Base-by-base conservation (phyloP, 1,139 yeast genomes). In the Sugiyamaella grinbergsii region DNA sequence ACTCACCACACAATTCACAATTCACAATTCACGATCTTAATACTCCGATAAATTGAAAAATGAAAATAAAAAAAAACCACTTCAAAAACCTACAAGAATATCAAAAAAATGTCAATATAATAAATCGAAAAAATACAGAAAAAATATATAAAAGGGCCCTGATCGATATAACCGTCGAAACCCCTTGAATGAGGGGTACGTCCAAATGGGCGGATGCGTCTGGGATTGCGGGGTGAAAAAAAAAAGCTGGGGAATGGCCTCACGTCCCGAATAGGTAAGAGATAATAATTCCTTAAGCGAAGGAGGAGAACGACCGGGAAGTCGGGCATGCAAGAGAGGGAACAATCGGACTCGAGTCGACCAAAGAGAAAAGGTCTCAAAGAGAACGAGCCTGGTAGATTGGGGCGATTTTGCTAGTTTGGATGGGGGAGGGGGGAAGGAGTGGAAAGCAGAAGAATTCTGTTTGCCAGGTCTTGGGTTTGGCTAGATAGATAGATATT, bases 241-340 rank as follows among this genome's bases (percentile, higher is more conserved):
- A 34, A 32, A 41, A 42, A 42, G 34, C 47, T 42, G 47, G 47
- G 40, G 47, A 22, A n/a, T n/a, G n/a, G n/a, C n/a, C n/a, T n/a
- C n/a, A n/a, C n/a, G n/a, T n/a, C n/a, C n/a, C n/a, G n/a, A 37
- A 28, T 23, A 20, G 36, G 47, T 20, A 41, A 31, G 45, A 15
- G 22, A 15, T 36, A 29, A 10, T 16, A 36, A 41, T 29, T 37
- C 36, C 36, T 41, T 29, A 41, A 28, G 22, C 16, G 42, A 31
- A 38, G 29, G 11, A 15, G 26, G 33, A n/a, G n/a, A n/a, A n/a
- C n/a, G n/a, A n/a, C n/a, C n/a, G n/a, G n/a, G n/a, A n/a, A n/a
- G n/a, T n/a, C n/a, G n/a, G n/a, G n/a, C n/a, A n/a, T n/a, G n/a
- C n/a, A n/a, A n/a, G n/a, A n/a, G n/a, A n/a, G n/a, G n/a, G n/a